These are phyloP conservation scores for Penicillium sp. DNA, from an alignment of 2,329 filamentous ascomycete genomes.

Conservation along the genomic window DNA sequence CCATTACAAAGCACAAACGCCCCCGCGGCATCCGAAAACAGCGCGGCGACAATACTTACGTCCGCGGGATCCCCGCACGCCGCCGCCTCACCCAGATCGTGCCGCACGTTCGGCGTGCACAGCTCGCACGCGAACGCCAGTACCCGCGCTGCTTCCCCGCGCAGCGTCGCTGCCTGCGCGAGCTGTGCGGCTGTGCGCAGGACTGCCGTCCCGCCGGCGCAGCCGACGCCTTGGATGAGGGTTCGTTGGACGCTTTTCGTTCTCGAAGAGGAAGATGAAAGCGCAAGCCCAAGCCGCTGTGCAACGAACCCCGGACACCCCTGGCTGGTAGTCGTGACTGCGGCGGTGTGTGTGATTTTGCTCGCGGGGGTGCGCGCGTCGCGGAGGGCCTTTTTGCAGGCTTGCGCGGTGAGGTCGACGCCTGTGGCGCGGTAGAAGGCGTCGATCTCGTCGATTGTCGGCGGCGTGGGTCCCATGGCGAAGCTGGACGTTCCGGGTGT, in stretches of 20 bases:
- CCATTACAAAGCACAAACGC: background rate
- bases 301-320: background rate
- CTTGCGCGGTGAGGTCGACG: background rate
- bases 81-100: background rate
- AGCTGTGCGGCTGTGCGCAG: background rate
- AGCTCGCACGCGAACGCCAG: background rate
- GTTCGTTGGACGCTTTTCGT: background rate
- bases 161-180: background rate
- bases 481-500: background rate
- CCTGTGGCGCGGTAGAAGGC: background rate
- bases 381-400: background rate
- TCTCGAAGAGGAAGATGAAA: background rate
- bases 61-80: background rate
- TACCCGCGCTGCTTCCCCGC: background rate
- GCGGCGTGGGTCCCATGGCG: background rate
- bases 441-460: background rate
- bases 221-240: background rate
- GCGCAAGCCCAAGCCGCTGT: background rate
- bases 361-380: background rate
- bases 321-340: background rate
- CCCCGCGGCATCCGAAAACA: background rate
- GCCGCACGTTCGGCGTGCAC: background rate
- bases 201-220: too few relatives aligned
- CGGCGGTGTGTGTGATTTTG: background rate
- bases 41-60: background rate